Evolutionary conservation across 768 basidiomycete species (phyloP), one percentile per base, ranked within the genome.

Genomic region (Amanita thiersii): DNA sequence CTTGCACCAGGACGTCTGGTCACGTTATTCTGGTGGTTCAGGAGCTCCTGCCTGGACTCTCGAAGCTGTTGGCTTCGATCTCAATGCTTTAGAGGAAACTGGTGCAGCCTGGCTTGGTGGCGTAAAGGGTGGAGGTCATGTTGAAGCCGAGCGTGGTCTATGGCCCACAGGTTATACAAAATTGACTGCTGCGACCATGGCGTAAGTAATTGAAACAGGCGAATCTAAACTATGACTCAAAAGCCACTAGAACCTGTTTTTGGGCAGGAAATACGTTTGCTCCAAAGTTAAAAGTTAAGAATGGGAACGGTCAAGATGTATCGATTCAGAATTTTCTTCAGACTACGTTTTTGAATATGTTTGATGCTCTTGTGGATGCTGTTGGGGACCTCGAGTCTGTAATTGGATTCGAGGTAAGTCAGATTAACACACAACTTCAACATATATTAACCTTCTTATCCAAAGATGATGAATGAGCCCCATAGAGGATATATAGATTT

Each of bases 41-140:
- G 94, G 96, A 1, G 93, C 94, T 0, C 96, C 96, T 1, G 90
- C 87, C 3, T 99, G 96, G 94, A 96, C 92, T 1, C 66, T 98
- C 1, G 82, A 89, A 46, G 60, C 74, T 7, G 83, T 80, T 5
- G 96, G 94, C 0, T 90, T 98, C 48, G 86, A 94, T 54, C 63
- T 96, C 2, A 64, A 74, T 31, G 75, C 76, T 1, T 65, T 98
- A 2, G 90, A 93, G 48, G 77, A 83, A 42, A 77, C 82, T 0
- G 86, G 83, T 0, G 86, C 91, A 0, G 94, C 91, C 0, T 97
- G 93, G 81, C 62, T 94, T 0, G 66, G 72, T 29, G 92, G 91
- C 1, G 77, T 90, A 23, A 75, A 74, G 46, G 79, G 83, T 37
- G 80, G 82, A 28, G 85, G 87, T 9, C 78, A 86, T 51, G 65